Percentiles rank a stretch among this genome's conserved stretches.
These are phyloP conservation scores for Diplodia sapinea DNA, from an alignment of 2,329 filamentous ascomycete genomes.

Conservation along the genomic window DNA sequence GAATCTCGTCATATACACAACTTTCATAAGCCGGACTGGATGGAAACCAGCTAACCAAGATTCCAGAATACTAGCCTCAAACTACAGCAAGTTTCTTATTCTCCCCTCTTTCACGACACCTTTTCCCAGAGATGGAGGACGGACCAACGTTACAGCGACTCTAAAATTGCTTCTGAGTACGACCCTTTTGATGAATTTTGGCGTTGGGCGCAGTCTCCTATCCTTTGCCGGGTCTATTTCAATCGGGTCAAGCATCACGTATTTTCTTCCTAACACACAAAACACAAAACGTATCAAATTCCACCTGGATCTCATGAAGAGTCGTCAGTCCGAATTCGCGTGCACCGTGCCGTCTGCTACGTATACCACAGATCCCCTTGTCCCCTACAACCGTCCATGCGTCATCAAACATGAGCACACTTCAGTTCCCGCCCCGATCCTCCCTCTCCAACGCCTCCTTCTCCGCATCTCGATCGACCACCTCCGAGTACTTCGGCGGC, in stretches of 20 bases:
- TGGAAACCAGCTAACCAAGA: not conserved
- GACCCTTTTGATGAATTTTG: not conserved
- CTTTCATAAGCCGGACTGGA: not conserved
- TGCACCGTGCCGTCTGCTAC: not conserved
- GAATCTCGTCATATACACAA: not conserved
- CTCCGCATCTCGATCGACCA: not conserved
- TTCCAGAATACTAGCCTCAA: not conserved
- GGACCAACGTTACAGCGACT: not conserved
- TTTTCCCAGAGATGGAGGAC: not conserved
- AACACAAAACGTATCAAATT: not conserved
- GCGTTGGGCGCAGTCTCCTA: not conserved
- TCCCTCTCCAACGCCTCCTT: not conserved
- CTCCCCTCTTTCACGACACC: not conserved
- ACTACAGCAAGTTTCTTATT: not conserved
- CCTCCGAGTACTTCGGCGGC: constrained; percentile 3
- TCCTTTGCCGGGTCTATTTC: not conserved
- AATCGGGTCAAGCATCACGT: not conserved
- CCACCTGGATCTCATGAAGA: not conserved
- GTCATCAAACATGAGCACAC: not conserved
- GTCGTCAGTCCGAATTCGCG: not conserved
- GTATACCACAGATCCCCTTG: not conserved
- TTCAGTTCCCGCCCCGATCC: not conserved
- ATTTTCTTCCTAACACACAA: not conserved
- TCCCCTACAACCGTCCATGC: not conserved
- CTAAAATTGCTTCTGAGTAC: not conserved